Percentiles rank a stretch among this genome's conserved stretches.
phyloP scores from a whole-genome alignment of 176 grass and related monocot genomes.

The Themeda triandra region DNA sequence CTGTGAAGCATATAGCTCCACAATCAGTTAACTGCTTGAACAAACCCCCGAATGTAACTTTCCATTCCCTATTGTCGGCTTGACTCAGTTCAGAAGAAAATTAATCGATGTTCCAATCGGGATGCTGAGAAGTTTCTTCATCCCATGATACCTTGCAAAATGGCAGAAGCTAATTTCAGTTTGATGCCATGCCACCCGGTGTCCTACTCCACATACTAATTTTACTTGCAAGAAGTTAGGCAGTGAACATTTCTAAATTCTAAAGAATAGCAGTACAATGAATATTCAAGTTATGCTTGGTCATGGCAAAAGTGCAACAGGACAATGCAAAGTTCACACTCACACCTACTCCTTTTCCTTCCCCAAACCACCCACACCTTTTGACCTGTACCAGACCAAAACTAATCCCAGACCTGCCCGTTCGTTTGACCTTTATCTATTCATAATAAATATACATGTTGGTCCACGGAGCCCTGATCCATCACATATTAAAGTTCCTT shows the following conservation, averaged over 20 bases:
- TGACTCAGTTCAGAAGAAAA: not conserved
- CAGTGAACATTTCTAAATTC: not conserved
- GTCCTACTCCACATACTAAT: not conserved
- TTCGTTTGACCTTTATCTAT: no score
- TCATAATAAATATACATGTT: no score
- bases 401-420: no score
- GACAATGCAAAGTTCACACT: not conserved
- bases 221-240: not conserved
- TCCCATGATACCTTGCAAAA: not conserved
- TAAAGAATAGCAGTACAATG: not conserved
- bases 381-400: conserved; percentile 14
- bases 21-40: not conserved
- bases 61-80: not conserved
- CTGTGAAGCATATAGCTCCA: not conserved
- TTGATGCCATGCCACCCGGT: not conserved
- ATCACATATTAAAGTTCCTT: no score
- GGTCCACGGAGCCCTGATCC: no score
- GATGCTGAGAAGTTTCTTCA: not conserved
- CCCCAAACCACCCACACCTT: not conserved
- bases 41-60: not conserved
- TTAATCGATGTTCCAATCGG: not conserved
- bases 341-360: conserved; percentile 2
- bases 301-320: not conserved
- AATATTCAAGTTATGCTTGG: not conserved
- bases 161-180: not conserved